Base-by-base conservation (phyloP, 1,284 basidiomycete species). In the Papiliotrema nemorosa region DNA sequence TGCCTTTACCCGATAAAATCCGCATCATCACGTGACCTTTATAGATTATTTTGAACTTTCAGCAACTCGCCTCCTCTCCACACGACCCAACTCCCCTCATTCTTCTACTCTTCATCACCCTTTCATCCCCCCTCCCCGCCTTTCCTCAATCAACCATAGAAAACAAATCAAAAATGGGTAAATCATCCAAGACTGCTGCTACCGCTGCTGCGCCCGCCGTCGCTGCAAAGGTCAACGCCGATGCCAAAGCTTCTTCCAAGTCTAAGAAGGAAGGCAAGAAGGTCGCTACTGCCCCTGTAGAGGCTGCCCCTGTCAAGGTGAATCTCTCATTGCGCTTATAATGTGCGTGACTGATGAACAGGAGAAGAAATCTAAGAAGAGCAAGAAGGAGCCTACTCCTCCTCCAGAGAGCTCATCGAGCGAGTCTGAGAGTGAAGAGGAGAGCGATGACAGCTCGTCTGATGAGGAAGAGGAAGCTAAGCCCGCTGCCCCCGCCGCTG, bases 171-270 rank as follows among this genome's bases (percentile, higher is more conserved):
- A 66, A 63, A 72, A 69, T 75, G 44, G 38, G 36, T 18, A 72
- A 77, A 53, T 56, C 76, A 47, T 76, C 74, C 40, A 80, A 79
- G 64, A 76, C 78, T 16, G 31, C 31, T n/a, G n/a, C n/a, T n/a
- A n/a, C n/a, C 31, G 31, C 31, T 33, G 47, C 59, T 18, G 58
- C 62, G 47, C 54, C 63, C 37, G 52, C 54, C 26, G 61, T 59
- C 44, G 54, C 52, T 27, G 58, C 63, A 21, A 57, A 59, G 46
- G 62, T 50, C 45, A 60, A 62, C 46, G 61, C 65, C 51, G 73
- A 72, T 53, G 78, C 77, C 63, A 74, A 73, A 64, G 69, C 63
- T n/a, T 24, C 46, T 35, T 69, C 71, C 39, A 77, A 77, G 64
- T 66, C 62, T 44, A 58, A 60, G 39, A 67, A 73, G 45, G 76